Percentiles rank a stretch among this genome's conserved stretches.
Conservation (phyloP, 2,329 filamentous ascomycete genomes). For the Penicillium corylophilum region DNA sequence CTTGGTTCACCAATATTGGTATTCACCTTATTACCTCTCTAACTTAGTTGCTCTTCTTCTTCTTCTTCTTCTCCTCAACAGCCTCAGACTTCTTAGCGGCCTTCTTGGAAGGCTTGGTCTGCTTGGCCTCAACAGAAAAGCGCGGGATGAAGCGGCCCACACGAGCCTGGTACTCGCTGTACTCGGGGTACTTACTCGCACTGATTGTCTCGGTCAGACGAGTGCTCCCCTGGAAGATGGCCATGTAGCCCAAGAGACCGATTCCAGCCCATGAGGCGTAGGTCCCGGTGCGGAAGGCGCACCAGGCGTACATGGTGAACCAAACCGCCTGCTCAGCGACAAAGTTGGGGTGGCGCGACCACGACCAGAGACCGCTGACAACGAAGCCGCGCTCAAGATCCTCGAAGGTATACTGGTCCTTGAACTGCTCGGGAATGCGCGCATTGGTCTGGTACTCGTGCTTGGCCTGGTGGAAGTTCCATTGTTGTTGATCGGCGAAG, state of each 20-base stretch:
- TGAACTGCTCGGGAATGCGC: slow-evolving; percentile 61
- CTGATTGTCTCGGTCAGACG: slow-evolving; percentile 83
- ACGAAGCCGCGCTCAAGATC: slow-evolving; percentile 90
- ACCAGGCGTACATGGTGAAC: slow-evolving; percentile 86
- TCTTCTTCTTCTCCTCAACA: slow-evolving; percentile 26
- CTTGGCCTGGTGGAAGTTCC: slow-evolving; percentile 84
- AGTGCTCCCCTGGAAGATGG: slow-evolving; percentile 87
- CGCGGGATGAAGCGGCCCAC: slow-evolving; percentile 81
- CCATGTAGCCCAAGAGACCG: slow-evolving; percentile 68
- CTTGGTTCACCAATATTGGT: not conserved
- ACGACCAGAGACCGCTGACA: slow-evolving; percentile 79
- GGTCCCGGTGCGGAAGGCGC: slow-evolving; percentile 68
- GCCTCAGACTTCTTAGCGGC: slow-evolving; percentile 11
- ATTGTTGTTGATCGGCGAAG: slow-evolving; percentile 90
- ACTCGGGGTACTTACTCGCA: slow-evolving; percentile 81
- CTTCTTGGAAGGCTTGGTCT: slow-evolving; percentile 25
- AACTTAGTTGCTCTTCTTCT: slow-evolving; percentile 24
- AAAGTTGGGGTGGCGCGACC: slow-evolving; percentile 92
- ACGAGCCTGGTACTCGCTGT: slow-evolving; percentile 75
- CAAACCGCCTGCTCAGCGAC: slow-evolving; percentile 88
- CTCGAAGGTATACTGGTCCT: slow-evolving; percentile 58
- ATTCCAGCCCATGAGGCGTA: slow-evolving; percentile 75
- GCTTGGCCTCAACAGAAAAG: slow-evolving; percentile 35
- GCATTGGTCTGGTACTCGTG: slow-evolving; percentile 69
- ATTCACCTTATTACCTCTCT: not conserved